A percentile compares a stretch with the other conserved stretches of the same genome.
Evolutionary conservation across 192 early-diverging fungal species (phyloP).

Genomic region (Coemansia erecta): DNA sequence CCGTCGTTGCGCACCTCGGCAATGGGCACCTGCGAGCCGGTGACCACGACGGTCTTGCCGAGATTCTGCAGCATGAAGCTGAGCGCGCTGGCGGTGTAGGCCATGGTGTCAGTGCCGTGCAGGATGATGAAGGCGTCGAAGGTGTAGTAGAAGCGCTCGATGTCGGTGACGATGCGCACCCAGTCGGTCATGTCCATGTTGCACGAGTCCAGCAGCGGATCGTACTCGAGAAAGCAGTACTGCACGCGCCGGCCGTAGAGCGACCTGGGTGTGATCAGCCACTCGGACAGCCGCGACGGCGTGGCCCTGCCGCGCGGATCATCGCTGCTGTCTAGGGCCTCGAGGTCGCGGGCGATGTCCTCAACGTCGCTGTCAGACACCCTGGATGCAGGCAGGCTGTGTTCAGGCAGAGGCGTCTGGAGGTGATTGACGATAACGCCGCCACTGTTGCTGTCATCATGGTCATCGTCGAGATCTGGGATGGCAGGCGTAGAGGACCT

Average conservation of each 20-base stretch:
- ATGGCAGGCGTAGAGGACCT: too few species aligned
- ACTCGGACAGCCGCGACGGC: constrained; percentile 37
- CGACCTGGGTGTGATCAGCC: constrained; percentile 85
- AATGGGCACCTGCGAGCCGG: constrained; percentile 95
- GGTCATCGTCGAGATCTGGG: neutral
- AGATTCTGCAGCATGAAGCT: constrained; percentile 96
- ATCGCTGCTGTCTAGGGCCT: neutral
- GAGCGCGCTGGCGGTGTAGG: constrained; percentile 82
- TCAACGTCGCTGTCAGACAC: constrained; percentile 2
- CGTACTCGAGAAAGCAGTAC: constrained; percentile 96
- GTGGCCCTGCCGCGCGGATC: constrained; percentile 14
- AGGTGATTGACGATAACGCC: neutral
- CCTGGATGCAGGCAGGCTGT: neutral
- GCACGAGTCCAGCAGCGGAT: constrained; percentile 90
- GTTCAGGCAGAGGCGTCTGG: neutral
- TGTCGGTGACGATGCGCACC: constrained; percentile 93
- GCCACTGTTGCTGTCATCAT: neutral
- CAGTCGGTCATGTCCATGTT: constrained; percentile 95
- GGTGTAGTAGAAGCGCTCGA: constrained; percentile 89
- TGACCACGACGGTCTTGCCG: constrained; percentile 97
- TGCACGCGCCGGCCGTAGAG: constrained; percentile 88
- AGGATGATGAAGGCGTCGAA: constrained; percentile 96
- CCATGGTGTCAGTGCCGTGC: constrained; percentile 92
- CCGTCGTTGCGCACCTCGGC: constrained; percentile 98
- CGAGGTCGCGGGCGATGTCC: neutral